Evolutionary conservation across 2,329 filamentous ascomycete genomes (phyloP), one percentile per base, ranked within the genome.

Genomic region (Hypoxylon rubiginosum): DNA sequence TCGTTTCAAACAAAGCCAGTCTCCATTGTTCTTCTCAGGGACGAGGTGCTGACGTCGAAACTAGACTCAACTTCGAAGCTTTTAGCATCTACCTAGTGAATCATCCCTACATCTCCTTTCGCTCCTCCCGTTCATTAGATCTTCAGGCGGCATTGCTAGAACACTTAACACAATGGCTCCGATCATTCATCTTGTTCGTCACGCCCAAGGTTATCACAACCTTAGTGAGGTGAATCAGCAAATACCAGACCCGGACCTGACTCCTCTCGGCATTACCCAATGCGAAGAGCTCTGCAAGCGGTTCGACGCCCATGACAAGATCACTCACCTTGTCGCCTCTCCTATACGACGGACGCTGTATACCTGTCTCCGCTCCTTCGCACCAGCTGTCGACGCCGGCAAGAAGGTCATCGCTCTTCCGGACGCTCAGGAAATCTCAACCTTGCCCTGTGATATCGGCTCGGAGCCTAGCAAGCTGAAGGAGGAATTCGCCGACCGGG

Each of bases 201-300:
- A 93, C 78, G 91, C 90, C 11, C 84, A 93, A 81, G 94, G 93
- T 80, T 88, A 87, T 76, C 94, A 97, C 85, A 97, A 97, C 79
- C 86, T 96, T 75, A 84, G 75, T 68, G 74, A 82, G 26, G 90
- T 86, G 67, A 93, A 94, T 80, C 91, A 94, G 76, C 75, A 81
- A 66, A 82, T 97, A 43, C 89, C 78, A n/a, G 94, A 97, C 75
- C 94, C 94, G 1, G 82, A 88, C 64, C 86, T 97, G 58, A 97
- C 94, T 1, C 83, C 87, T 0, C 83, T 90, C n/a, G 94, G 94
- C 72, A 84, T 90, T 76, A 74, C 88, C 67, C 93, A 97, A 84
- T 97, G 93, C 81, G 81, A 79, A 26, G 77, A 79, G 15, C 88
- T 97, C 43, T 79, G 85, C 72, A 75, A 82, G 30, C 67, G 72